Evolutionary conservation across 768 basidiomycete genomes (phyloP), one percentile per base, ranked within the genome.

Genomic region (Tylopilus intermedius): DNA sequence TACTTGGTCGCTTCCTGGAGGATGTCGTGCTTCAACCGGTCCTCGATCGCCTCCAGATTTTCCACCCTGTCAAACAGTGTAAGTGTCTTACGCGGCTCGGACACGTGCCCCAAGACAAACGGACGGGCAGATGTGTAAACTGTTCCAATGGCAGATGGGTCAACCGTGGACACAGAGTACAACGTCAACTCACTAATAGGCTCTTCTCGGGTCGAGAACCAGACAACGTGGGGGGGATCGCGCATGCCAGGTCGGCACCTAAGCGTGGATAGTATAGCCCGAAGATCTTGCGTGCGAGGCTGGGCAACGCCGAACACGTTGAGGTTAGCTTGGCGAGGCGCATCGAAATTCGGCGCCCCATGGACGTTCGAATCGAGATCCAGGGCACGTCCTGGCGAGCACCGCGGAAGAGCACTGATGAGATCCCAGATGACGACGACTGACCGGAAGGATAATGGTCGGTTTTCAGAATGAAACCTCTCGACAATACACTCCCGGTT

Each of bases 171-270:
- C 18, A 18, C 18, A 18, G 18, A 18, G 15, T 9, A 45, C 27
- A 29, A 27, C 24, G 33, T 8, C 30, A 21, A 75, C 84, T 55
- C 68, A 92, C 93, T 82, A 48, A 95, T 82, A 4, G 94, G 94
- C 65, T 98, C 96, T 70, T 99, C 96, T 59, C 96, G 79, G 11
- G 95, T 96, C 27, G 89, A 96, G 70, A 98, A 92, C 93, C 94
- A 99, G 27, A 95, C 85, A 3, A 90, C 90, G 61, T 83, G 86
- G 2, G 86, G 82, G 10, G 84, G 79, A 55, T 83, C 76, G 3
- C 71, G 62, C 30, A 76, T 78, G 49, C 78, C 80, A 8, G 89
- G 89, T 27, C 86, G 74, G 58, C 87, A 88, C 33, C 85, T 76
- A 6, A 99, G 79, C 10, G 93, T 77, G 21, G 91, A 91, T 4